A percentile compares a stretch with the other conserved stretches of the same genome.
Conservation (phyloP, 768 basidiomycete genomes). For the Clavaria fumosa region DNA sequence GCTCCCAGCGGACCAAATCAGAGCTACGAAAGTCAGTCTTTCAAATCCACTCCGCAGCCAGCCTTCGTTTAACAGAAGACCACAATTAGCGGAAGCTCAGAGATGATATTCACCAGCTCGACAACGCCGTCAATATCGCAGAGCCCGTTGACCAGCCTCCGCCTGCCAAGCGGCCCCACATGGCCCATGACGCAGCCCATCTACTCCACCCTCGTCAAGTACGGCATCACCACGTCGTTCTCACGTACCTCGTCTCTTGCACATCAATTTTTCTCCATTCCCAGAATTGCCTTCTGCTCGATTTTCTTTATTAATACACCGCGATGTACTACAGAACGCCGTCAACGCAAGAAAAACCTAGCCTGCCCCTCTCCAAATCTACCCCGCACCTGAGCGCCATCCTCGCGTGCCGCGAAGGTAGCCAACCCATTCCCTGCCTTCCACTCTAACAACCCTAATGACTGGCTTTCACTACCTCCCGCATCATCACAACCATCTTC, state of each 20-base stretch:
- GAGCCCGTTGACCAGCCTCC: constrained; percentile 23
- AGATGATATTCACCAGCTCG: constrained; percentile 61
- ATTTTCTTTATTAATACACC: constrained; percentile 6
- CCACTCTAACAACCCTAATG: no score
- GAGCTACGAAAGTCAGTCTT: no score
- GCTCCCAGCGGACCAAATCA: no score
- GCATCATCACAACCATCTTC: no score
- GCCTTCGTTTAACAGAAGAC: no score
- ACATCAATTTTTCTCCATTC: not conserved
- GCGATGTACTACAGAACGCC: no score
- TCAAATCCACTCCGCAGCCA: no score
- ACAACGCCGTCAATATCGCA: constrained; percentile 38
- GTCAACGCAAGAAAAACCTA: no score
- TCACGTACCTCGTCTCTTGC: no score
- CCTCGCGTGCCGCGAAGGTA: constrained; percentile 39
- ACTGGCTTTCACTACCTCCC: no score
- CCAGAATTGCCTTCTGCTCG: constrained; percentile 3
- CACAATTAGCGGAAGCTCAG: constrained; percentile 81
- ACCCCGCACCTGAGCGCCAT: constrained; percentile 63
- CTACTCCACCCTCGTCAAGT: constrained; percentile 68
- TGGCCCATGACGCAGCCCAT: constrained; percentile 45
- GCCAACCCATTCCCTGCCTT: no score
- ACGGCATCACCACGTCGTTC: constrained; percentile 49
- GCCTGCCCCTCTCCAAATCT: constrained; percentile 37
- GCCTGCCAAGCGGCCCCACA: constrained; percentile 37